Evolutionary conservation across 352 stramenopile species (phyloP), one percentile per base, ranked within the genome.

Genomic region (Phytopythium aichiense): DNA sequence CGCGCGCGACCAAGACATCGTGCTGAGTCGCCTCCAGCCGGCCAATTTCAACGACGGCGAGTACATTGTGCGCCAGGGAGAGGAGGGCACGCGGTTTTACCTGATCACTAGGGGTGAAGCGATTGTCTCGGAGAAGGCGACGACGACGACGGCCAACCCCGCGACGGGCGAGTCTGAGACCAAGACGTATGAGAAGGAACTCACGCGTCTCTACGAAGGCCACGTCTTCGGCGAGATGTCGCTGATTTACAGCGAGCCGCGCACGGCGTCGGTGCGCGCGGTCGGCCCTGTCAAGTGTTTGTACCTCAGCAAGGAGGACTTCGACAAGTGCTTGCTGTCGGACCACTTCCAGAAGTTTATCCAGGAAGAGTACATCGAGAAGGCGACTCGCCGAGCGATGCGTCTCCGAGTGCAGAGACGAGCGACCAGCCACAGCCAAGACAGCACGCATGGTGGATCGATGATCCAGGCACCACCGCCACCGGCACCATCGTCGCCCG

Each of bases 201-300:
- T 95, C 55, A 95, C 87, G 40, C 72, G 84, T 16, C 56, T 95
- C 28, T 95, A 95, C 61, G 87, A 95, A 52, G 87, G 87, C n/a
- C 87, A 95, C 64, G 83, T 94, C 22, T 95, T 95, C 65, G 87
- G 87, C 16, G 87, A 95, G 57, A 94, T 95, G 84, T 89, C 84
- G 18, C 68, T 95, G 22, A 95, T 95, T 65, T 94, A 94, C 60
- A 94, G 81, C 43, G 87, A 95, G 40, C 87, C 87, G 7, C 81
- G 87, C n/a, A 94, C 85, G 8, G 87, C 87, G 23, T 92, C 81
- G 5, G 87, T 95, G 30, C 81, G 83, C 53, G 87, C 87, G 0
- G 67, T 94, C 25, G 84, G 84, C 0, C 82, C 81, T 6, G 87
- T 94, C 65, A 93, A 94, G 64, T 95, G 87, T 43, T 60, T 95